Evolutionary conservation across 805 yeast genomes (phyloP).

Genomic region (Jamesozyma rosinii): DNA sequence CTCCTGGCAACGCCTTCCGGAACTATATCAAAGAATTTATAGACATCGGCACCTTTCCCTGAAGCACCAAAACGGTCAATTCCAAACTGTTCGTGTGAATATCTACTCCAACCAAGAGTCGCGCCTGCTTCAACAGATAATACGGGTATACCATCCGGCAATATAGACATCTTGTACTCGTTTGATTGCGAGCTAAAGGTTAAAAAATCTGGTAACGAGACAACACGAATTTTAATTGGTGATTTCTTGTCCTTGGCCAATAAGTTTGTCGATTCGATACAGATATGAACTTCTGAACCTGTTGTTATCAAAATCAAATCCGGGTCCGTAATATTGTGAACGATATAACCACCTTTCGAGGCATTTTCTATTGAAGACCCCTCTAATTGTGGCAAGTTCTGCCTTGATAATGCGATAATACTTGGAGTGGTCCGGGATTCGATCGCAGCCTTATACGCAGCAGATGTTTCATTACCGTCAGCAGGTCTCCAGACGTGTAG

Average conservation of each 20-base stretch:
- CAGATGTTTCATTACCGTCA: conserved; percentile 83
- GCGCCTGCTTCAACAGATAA: conserved; percentile 89
- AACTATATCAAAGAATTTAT: conserved; percentile 79
- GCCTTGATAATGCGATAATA: conserved; percentile 72
- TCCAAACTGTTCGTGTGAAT: conserved; percentile 94
- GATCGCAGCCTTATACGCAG: conserved; percentile 64
- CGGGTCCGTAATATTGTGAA: conserved; percentile 46
- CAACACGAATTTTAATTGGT: conserved; percentile 71
- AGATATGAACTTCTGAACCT: conserved; percentile 82
- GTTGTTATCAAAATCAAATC: conserved; percentile 77
- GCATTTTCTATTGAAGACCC: conserved; percentile 91
- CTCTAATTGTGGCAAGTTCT: conserved; percentile 84
- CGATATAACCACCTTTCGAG: conserved; percentile 85
- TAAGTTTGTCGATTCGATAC: conserved; percentile 73
- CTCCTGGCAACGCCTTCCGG: conserved; percentile 86
- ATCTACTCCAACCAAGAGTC: conserved; percentile 86
- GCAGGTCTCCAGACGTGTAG: conserved; percentile 86
- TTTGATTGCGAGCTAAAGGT: conserved; percentile 76
- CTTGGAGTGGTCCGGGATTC: conserved; percentile 58
- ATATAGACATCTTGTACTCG: conserved; percentile 73
- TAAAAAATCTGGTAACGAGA: conserved; percentile 85
- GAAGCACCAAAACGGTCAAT: conserved; percentile 94
- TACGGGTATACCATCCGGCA: conserved; percentile 92
- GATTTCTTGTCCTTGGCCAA: conserved; percentile 41
- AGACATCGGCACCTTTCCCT: conserved; percentile 76